phyloP scores from a whole-genome alignment of 208 protist species.

The Leishmania martiniquensis region DNA sequence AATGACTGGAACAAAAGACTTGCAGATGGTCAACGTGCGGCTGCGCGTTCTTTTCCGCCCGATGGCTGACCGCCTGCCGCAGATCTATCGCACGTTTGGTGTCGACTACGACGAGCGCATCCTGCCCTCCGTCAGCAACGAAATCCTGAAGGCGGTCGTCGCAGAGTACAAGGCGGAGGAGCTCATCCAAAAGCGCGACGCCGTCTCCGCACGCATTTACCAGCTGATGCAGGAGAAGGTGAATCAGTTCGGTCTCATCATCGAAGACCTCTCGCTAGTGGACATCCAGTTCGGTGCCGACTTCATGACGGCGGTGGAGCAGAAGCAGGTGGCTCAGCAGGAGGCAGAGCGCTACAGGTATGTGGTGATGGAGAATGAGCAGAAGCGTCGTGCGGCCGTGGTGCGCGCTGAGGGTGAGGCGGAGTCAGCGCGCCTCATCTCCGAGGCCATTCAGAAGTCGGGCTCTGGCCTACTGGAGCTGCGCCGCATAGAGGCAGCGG shows the following conservation, averaged over 20 bases:
- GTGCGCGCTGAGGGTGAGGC: slow-evolving; percentile 96
- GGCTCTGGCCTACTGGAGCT: slow-evolving; percentile 93
- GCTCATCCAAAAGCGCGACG: slow-evolving; percentile 98
- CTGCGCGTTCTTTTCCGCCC: slow-evolving; percentile 93
- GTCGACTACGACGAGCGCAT: slow-evolving; percentile 97
- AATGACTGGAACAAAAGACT: slow-evolving; percentile 93
- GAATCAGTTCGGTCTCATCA: slow-evolving; percentile 96
- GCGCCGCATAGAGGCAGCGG: slow-evolving; percentile 95
- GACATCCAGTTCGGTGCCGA: slow-evolving; percentile 96
- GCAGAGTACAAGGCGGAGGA: slow-evolving; percentile 99
- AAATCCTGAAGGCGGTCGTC: slow-evolving; percentile 94
- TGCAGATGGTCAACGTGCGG: slow-evolving; percentile 94
- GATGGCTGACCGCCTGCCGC: slow-evolving; percentile 78
- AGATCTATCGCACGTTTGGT: slow-evolving; percentile 92
- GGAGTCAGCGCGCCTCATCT: slow-evolving; percentile 93
- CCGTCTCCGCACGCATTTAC: slow-evolving; percentile 92
- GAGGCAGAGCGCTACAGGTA: slow-evolving; percentile 95
- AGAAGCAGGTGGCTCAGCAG: slow-evolving; percentile 98
- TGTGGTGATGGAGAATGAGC: slow-evolving; percentile 95
- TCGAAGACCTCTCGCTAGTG: slow-evolving; percentile 98
- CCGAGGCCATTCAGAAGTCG: slow-evolving; percentile 80
- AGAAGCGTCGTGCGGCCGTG: slow-evolving; percentile 93
- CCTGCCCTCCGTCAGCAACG: slow-evolving; percentile 97
- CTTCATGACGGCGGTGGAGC: slow-evolving; percentile 96
- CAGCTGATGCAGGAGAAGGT: slow-evolving; percentile 95